Conservation (phyloP, 345 rosid species). For the Durio zibethinus region DNA sequence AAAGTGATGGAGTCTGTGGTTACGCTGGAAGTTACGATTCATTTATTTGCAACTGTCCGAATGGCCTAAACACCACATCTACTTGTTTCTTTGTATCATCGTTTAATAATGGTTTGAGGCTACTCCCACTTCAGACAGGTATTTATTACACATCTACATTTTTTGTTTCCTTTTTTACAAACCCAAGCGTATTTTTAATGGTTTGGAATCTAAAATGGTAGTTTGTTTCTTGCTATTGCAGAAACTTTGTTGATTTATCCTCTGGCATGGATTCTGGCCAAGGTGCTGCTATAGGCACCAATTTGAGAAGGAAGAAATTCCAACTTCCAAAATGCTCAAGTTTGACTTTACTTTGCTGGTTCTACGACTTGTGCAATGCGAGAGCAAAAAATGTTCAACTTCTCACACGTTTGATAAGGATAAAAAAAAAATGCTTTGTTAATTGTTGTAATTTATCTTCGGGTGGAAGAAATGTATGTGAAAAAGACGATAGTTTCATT, state of each 20-base stretch:
- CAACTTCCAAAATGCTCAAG: neutral
- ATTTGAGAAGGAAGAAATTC: neutral
- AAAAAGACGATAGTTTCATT: constrained; percentile 8
- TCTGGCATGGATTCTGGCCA: constrained; percentile 22
- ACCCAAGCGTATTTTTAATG: neutral
- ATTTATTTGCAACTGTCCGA: constrained; percentile 65
- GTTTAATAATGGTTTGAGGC: constrained; percentile 30
- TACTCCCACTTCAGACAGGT: constrained; percentile 26
- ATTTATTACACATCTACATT: neutral
- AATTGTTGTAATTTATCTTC: constrained; percentile 10
- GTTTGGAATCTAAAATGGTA: neutral
- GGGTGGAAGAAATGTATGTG: constrained; percentile 5
- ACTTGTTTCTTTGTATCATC: constrained; percentile 57
- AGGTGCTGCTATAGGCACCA: constrained; percentile 8
- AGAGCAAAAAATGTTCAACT: neutral
- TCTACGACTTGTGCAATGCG: neutral
- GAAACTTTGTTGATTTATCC: constrained; percentile 22
- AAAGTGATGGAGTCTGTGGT: constrained; percentile 77
- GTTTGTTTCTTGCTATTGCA: constrained; percentile 19
- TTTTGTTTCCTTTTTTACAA: neutral
- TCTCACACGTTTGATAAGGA: neutral
- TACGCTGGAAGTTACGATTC: constrained; percentile 47
- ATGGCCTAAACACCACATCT: constrained; percentile 61
- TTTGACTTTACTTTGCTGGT: neutral
- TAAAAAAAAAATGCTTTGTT: neutral